A percentile compares a stretch with the other conserved stretches of the same genome.
Evolutionary conservation across 2,329 filamentous ascomycete genomes (phyloP).

Genomic region (Pseudogymnoascus verrucosus): DNA sequence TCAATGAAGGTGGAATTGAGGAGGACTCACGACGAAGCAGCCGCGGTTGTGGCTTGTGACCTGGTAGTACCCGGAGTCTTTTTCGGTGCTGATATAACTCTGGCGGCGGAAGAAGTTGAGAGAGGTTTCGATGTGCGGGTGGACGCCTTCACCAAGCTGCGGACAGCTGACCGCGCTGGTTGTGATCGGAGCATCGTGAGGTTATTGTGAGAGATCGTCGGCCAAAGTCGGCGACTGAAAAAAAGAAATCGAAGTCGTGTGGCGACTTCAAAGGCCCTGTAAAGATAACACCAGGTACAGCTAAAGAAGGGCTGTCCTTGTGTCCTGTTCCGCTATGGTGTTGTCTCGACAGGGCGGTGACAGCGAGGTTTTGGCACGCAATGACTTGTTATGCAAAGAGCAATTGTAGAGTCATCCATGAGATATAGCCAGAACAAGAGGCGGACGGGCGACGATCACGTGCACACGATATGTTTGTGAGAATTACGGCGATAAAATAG

Average conservation of each 20-base stretch:
- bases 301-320: constrained; percentile 4
- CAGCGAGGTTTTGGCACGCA: constrained; percentile 5
- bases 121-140: constrained; percentile 30
- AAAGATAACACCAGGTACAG: constrained; percentile 6
- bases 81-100: constrained; percentile 20
- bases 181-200: constrained; percentile 40
- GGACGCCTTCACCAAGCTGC: constrained; percentile 31
- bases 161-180: constrained; percentile 39
- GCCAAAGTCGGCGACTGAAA: constrained; percentile 5
- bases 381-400: background rate
- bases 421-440: constrained; percentile 4
- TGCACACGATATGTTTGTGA: constrained; percentile 6
- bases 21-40: constrained; percentile 46
- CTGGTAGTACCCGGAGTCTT: constrained; percentile 37
- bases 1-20: constrained; percentile 9
- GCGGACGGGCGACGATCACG: background rate
- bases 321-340: constrained; percentile 2
- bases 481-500: background rate
- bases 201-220: background rate
- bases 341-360: constrained; percentile 2
- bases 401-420: constrained; percentile 8
- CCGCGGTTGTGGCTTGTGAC: constrained; percentile 42
- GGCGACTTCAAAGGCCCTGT: background rate
- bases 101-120: constrained; percentile 35
- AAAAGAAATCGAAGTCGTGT: background rate